Evolutionary conservation across 768 basidiomycete species (phyloP).

Genomic region (Candolleomyces aberdarensis): DNA sequence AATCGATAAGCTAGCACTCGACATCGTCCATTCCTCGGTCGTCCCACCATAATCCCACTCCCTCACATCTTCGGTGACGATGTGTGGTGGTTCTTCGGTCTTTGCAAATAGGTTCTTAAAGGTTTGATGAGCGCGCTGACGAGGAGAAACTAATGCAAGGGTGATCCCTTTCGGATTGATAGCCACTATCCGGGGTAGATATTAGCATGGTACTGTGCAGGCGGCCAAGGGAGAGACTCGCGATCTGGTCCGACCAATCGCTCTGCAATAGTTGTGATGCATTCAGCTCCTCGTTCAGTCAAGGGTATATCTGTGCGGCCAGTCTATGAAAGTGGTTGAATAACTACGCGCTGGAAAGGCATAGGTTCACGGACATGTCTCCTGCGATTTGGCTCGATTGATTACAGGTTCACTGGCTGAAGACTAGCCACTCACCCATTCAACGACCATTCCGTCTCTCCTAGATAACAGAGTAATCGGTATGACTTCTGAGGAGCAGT

Average conservation of each 20-base stretch:
- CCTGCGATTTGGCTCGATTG: constrained; percentile 27
- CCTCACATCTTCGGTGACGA: constrained; percentile 60
- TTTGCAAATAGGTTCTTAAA: constrained; percentile 75
- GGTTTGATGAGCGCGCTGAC: constrained; percentile 79
- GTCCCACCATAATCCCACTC: constrained; percentile 82
- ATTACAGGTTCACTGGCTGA: not conserved
- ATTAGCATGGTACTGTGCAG: not conserved
- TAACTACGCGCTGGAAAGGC: constrained; percentile 1
- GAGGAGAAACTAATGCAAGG: constrained; percentile 81
- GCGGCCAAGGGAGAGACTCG: constrained; percentile 35
- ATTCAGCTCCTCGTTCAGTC: constrained; percentile 69
- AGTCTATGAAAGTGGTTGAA: constrained; percentile 48
- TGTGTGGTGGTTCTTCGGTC: constrained; percentile 36
- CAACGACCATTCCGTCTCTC: constrained; percentile 92
- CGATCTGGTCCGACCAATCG: constrained; percentile 75
- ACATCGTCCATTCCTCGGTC: not conserved
- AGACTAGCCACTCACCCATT: constrained; percentile 56
- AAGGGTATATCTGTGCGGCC: constrained; percentile 87
- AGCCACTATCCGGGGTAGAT: constrained; percentile 40
- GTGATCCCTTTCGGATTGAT: constrained; percentile 80
- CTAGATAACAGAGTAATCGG: constrained; percentile 30
- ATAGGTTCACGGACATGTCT: constrained; percentile 51
- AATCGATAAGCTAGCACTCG: not conserved
- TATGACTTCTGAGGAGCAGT: not conserved
- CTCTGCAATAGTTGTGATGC: constrained; percentile 61